A percentile compares a stretch with the other conserved stretches of the same genome.
These are phyloP conservation scores for Vararia minispora DNA, from an alignment of 768 basidiomycete species.

Conservation along the genomic window DNA sequence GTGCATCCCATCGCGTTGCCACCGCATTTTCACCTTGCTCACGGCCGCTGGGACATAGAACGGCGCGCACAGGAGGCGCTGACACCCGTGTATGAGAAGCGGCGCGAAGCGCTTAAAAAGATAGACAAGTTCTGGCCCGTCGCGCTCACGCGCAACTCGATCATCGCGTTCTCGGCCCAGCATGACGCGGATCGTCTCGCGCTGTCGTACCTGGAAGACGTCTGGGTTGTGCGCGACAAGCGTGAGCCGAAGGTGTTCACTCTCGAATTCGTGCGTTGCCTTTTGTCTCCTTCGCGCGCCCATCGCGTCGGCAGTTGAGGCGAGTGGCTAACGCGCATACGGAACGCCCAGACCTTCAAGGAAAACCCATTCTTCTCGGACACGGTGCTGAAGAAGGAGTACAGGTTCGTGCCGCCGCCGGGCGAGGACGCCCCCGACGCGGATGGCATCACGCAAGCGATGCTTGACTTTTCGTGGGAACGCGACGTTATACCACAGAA, in stretches of 20 bases:
- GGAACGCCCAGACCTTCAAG: slow-evolving; percentile 55
- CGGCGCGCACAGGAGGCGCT: slow-evolving; percentile 49
- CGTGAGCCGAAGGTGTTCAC: slow-evolving; percentile 74
- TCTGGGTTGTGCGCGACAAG: slow-evolving; percentile 71
- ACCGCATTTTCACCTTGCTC: slow-evolving; percentile 4
- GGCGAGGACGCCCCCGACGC: slow-evolving; percentile 49
- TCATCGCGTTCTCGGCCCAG: slow-evolving; percentile 55
- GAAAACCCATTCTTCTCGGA: slow-evolving; percentile 79
- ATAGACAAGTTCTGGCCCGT: slow-evolving; percentile 83
- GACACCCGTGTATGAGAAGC: slow-evolving; percentile 54
- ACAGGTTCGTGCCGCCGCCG: slow-evolving; percentile 50
- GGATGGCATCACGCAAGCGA: slow-evolving; percentile 66
- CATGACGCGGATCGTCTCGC: slow-evolving; percentile 74
- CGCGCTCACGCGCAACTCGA: slow-evolving; percentile 62
- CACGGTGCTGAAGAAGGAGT: slow-evolving; percentile 71
- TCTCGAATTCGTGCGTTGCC: slow-evolving; percentile 71
- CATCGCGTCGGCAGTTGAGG: slow-evolving; percentile 1
- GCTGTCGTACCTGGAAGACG: slow-evolving; percentile 71
- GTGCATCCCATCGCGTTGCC: slow-evolving; percentile 29
- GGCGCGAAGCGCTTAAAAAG: slow-evolving; percentile 50
- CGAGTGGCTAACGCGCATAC: neutral
- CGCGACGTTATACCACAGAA: slow-evolving; percentile 59
- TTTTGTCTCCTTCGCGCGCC: slow-evolving; percentile 3
- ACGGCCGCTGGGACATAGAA: slow-evolving; percentile 34
- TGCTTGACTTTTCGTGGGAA: slow-evolving; percentile 76